phyloP scores from a whole-genome alignment of 1,139 yeast genomes.

The Debaryomycetaceae sp. region DNA sequence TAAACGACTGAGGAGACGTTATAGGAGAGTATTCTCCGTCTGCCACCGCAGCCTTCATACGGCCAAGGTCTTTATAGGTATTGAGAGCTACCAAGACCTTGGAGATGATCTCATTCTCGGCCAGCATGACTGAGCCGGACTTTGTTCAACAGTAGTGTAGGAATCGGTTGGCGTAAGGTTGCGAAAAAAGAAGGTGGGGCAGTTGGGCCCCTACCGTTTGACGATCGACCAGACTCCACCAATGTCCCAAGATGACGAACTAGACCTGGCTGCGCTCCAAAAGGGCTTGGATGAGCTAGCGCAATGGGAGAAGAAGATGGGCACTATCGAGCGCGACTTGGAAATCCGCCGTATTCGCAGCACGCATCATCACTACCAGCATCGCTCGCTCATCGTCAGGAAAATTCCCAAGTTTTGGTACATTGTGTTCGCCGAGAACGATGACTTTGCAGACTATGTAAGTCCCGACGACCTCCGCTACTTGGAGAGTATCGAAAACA shows the following conservation, averaged over 20 bases:
- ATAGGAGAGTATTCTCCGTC: slow-evolving; percentile 21
- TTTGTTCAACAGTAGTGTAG: background rate
- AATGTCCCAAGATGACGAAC: too few relatives aligned
- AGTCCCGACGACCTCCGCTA: slow-evolving; percentile 59
- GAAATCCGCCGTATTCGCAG: slow-evolving; percentile 38
- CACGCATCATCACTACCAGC: slow-evolving; percentile 38
- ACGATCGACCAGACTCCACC: too few relatives aligned
- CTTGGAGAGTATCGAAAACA: slow-evolving; percentile 47
- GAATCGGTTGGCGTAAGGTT: too few relatives aligned
- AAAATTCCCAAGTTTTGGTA: slow-evolving; percentile 66
- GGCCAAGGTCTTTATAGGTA: slow-evolving; percentile 20
- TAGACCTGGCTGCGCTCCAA: slow-evolving; percentile 4
- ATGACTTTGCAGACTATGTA: slow-evolving; percentile 63
- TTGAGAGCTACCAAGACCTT: slow-evolving; percentile 28
- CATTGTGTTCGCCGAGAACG: slow-evolving; percentile 63
- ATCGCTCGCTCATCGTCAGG: slow-evolving; percentile 34
- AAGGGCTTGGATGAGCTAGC: slow-evolving; percentile 27
- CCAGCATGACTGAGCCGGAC: slow-evolving; percentile 10
- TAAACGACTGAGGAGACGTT: slow-evolving; percentile 12
- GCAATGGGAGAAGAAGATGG: slow-evolving; percentile 45
- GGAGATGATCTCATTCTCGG: slow-evolving; percentile 29
- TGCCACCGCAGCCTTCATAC: slow-evolving; percentile 21
- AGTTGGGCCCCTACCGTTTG: too few relatives aligned
- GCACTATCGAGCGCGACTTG: slow-evolving; percentile 43
- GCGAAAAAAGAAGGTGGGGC: too few relatives aligned